Evolutionary conservation across 352 stramenopile species (phyloP).

Genomic region (Phytopythium cucurbitacearum): DNA sequence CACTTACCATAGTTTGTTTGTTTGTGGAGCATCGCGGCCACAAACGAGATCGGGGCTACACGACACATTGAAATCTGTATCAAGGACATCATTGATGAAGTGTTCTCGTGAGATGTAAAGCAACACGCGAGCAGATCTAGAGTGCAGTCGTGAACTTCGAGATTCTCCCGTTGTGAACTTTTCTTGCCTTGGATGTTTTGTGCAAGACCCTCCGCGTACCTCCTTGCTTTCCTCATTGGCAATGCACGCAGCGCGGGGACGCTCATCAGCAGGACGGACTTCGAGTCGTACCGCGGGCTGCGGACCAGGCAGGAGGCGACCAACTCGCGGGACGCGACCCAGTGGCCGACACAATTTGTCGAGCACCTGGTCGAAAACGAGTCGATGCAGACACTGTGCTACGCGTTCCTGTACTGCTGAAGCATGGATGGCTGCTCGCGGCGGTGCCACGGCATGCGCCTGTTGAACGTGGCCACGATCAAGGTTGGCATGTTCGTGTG

Average conservation of each 20-base stretch:
- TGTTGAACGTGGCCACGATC: slow-evolving; percentile 11
- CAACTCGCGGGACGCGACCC: background rate
- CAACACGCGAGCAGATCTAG: too few species aligned
- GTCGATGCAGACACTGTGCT: slow-evolving; percentile 2
- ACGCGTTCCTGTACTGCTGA: slow-evolving; percentile 5
- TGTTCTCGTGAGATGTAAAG: too few species aligned
- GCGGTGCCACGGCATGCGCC: background rate
- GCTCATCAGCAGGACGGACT: slow-evolving; percentile 51
- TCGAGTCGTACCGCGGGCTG: slow-evolving; percentile 38
- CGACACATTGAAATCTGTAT: too few species aligned
- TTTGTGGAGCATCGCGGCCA: too few species aligned
- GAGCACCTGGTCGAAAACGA: background rate
- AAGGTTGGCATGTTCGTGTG: slow-evolving; percentile 17
- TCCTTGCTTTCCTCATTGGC: slow-evolving; percentile 22
- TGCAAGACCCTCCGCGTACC: slow-evolving; percentile 1
- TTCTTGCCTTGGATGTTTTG: too few species aligned
- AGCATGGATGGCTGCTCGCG: background rate
- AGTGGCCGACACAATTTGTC: slow-evolving; percentile 2
- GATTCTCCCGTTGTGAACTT: too few species aligned
- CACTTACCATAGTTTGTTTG: too few species aligned
- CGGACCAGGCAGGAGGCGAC: too few species aligned
- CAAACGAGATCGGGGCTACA: too few species aligned
- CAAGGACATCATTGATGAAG: too few species aligned
- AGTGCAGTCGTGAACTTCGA: too few species aligned
- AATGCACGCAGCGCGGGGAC: slow-evolving; percentile 22